phyloP scores from a whole-genome alignment of 495 filamentous ascomycete genomes.

The Xylaria telfairii region DNA sequence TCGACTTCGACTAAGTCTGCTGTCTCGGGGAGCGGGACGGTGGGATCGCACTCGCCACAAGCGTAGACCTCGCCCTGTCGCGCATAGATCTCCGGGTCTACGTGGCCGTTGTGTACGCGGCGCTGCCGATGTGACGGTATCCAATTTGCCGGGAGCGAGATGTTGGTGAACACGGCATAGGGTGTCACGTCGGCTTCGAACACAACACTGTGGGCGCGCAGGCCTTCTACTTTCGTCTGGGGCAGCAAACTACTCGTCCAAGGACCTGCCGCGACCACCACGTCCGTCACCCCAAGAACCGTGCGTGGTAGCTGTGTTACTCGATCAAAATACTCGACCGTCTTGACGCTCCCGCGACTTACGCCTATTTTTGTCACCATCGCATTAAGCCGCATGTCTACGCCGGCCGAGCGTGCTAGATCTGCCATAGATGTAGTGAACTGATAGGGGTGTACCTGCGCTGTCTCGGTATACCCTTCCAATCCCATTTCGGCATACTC shows the following conservation, averaged over 20 bases:
- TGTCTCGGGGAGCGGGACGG: constrained; percentile 75
- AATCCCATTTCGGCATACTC: constrained; percentile 85
- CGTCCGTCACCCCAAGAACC: constrained; percentile 77
- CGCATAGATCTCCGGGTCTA: constrained; percentile 92
- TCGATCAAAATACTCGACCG: constrained; percentile 78
- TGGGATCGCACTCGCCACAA: constrained; percentile 85
- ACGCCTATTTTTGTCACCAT: constrained; percentile 58
- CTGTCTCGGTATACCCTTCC: constrained; percentile 69
- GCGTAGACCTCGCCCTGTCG: constrained; percentile 91
- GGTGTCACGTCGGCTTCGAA: constrained; percentile 81
- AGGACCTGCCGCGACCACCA: constrained; percentile 85
- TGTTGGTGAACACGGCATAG: constrained; percentile 90
- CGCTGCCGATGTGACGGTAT: constrained; percentile 49
- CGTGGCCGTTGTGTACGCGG: constrained; percentile 61
- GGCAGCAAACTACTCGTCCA: constrained; percentile 84
- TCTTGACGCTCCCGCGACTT: constrained; percentile 64
- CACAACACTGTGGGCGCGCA: constrained; percentile 90
- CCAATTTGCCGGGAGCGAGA: constrained; percentile 71
- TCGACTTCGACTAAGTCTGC: constrained; percentile 82
- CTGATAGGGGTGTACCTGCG: constrained; percentile 92
- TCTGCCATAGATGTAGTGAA: constrained; percentile 89
- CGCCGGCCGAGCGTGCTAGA: constrained; percentile 77
- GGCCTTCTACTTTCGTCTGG: constrained; percentile 74
- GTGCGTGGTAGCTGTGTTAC: constrained; percentile 54
- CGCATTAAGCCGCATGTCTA: constrained; percentile 70